phyloP scores from a whole-genome alignment of 2,329 filamentous ascomycete species.

The Cercospora berteroae region DNA sequence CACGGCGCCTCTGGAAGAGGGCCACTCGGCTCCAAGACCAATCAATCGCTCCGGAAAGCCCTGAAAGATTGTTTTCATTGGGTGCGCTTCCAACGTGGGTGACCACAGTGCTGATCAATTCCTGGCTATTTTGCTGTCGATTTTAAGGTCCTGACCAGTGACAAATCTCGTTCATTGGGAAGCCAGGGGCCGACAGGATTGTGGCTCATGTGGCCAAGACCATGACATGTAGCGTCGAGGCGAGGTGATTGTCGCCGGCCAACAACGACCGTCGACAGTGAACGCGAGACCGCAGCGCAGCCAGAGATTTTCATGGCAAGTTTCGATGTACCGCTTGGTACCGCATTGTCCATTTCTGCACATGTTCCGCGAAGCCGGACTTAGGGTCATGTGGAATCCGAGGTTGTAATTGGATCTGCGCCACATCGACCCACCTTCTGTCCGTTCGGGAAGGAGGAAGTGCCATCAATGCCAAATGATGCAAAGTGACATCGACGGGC shows the following conservation, averaged over 20 bases:
- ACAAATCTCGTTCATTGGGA: not conserved
- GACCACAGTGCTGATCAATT: constrained; percentile 1
- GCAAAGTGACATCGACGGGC: constrained; percentile 4
- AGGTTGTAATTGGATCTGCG: not conserved
- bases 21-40: not conserved
- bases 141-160: constrained; percentile 1
- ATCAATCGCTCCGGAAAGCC: not conserved
- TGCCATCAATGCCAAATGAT: not conserved
- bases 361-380: not conserved
- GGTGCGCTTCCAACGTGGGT: not conserved
- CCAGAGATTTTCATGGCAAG: not conserved
- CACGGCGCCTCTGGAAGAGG: not conserved
- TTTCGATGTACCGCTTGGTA: not conserved
- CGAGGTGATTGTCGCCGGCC: not conserved
- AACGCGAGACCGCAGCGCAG: not conserved
- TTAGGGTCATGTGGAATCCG: not conserved
- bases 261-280: not conserved
- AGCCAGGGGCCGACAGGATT: not conserved
- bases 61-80: not conserved
- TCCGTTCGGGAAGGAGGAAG: not conserved
- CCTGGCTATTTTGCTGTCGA: not conserved
- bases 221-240: not conserved
- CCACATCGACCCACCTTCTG: not conserved
- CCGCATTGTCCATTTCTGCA: not conserved
- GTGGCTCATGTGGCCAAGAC: not conserved